A percentile compares a stretch with the other conserved stretches of the same genome.
These are phyloP conservation scores for Aurifilum marmelostoma DNA, from an alignment of 2,329 filamentous ascomycete species.

Conservation along the genomic window DNA sequence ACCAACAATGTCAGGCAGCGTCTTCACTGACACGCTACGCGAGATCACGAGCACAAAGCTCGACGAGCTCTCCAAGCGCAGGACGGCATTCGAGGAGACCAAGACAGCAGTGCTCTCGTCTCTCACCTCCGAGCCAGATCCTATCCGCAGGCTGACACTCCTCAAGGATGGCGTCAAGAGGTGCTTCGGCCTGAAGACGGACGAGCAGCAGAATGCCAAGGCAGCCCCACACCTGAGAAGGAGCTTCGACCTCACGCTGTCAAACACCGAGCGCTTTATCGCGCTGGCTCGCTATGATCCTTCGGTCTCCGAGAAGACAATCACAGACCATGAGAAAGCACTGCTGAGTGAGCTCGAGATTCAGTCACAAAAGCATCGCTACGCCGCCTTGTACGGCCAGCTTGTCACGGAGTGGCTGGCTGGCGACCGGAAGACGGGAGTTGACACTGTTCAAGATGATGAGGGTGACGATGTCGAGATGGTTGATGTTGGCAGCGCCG, in stretches of 20 bases:
- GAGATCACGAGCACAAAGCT: constrained; percentile 50
- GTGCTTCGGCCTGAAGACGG: constrained; percentile 49
- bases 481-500: constrained; percentile 45
- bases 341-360: constrained; percentile 44
- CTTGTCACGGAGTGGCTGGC: constrained; percentile 54
- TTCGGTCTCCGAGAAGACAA: constrained; percentile 41
- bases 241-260: constrained; percentile 39
- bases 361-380: constrained; percentile 48
- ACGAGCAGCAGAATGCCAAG: constrained; percentile 53
- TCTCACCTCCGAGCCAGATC: constrained; percentile 34
- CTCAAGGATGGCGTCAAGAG: constrained; percentile 43
- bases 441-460: constrained; percentile 31
- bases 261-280: constrained; percentile 46
- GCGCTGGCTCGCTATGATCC: constrained; percentile 46
- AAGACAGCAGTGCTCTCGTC: constrained; percentile 39
- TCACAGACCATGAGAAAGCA: constrained; percentile 41
- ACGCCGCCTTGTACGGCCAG: constrained; percentile 49
- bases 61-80: constrained; percentile 47
- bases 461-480: constrained; percentile 27
- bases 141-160: constrained; percentile 38
- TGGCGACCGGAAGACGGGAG: constrained; percentile 28
- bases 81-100: constrained; percentile 41
- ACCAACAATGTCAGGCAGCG: constrained; percentile 35
- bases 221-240: constrained; percentile 38
- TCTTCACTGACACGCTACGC: constrained; percentile 48